Evolutionary conservation across 306 rosid genomes (phyloP), one percentile per base, ranked within the genome.

Genomic region (Benincasa hispida): DNA sequence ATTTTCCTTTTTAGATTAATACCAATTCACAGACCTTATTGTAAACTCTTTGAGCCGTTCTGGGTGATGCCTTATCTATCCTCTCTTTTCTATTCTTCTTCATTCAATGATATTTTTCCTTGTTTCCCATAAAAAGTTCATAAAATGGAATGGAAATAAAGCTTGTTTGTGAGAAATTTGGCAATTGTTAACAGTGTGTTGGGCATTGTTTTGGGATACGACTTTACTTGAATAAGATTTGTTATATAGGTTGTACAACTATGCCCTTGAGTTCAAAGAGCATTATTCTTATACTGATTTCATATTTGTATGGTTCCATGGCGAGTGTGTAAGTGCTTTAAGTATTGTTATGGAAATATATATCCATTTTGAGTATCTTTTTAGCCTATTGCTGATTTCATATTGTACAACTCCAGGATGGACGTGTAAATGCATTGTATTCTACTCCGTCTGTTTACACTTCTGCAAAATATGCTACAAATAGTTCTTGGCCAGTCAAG

Each of bases 401-500:
- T 59, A 75, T 34, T 80, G 78, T 81, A 78, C 77, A 74, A 72
- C 42, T 65, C 80, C 81, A 92, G 99, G 99, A 91, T 81, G 99
- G 96, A 50, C 93, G 97, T 35, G 92, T 94, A 60, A 88, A 94
- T 85, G 96, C 92, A 30, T 73, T 94, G 39, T 94, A 94, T 81
- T 94, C 97, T 1, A 85, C 97, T 60, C 99, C 97, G 21, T 94
- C 99, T 65, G 83, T 88, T 56, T 94, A 94, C 54, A 92, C 99
- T 7, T 97, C 91, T 84, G 99, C 95, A 78, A 94, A 94, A 85
- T 83, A 89, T 83, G 92, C 96, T 59, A 78, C 93, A 72, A 86
- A 89, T 65, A 89, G 87, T 84, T 86, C 85, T 41, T 94, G 99
- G 99, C 97, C 96, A 81, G 76, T 88, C 81, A 94, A 94, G 85